Conservation (phyloP, 2,329 filamentous ascomycete genomes). For the Penicillium corylophilum region DNA sequence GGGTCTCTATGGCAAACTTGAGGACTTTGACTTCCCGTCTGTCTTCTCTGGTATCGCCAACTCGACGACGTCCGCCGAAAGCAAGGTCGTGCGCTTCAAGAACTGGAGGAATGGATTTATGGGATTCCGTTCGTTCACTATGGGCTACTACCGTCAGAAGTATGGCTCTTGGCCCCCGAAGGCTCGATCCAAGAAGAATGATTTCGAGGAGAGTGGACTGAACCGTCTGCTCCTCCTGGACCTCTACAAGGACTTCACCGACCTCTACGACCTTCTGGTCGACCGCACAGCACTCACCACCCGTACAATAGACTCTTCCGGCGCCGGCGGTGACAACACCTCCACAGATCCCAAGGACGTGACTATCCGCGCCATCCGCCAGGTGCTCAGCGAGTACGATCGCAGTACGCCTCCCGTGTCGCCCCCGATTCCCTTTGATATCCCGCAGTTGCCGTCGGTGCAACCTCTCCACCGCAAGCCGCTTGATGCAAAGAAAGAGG, state of each 20-base stretch:
- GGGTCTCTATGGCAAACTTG: slow-evolving; percentile 69
- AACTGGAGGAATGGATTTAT: slow-evolving; percentile 75
- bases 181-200: slow-evolving; percentile 86
- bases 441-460: slow-evolving; percentile 73
- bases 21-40: slow-evolving; percentile 86
- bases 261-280: slow-evolving; percentile 83
- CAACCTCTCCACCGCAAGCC: slow-evolving; percentile 63
- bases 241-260: slow-evolving; percentile 81
- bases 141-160: slow-evolving; percentile 66
- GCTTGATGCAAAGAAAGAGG: slow-evolving; percentile 70
- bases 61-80: slow-evolving; percentile 74
- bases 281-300: slow-evolving; percentile 77
- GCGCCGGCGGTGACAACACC: slow-evolving; percentile 48
- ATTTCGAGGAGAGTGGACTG: slow-evolving; percentile 79
- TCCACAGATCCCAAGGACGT: slow-evolving; percentile 55
- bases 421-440: slow-evolving; percentile 86
- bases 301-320: slow-evolving; percentile 68
- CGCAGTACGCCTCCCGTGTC: slow-evolving; percentile 83
- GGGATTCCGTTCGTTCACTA: slow-evolving; percentile 70
- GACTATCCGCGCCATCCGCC: slow-evolving; percentile 68
- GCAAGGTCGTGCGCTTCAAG: slow-evolving; percentile 77
- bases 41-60: slow-evolving; percentile 85
- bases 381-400: slow-evolving; percentile 83
- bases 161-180: slow-evolving; percentile 87
- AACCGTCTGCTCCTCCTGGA: slow-evolving; percentile 80